A percentile compares a stretch with the other conserved stretches of the same genome.
These are phyloP conservation scores for Coemansia sp. DNA, from an alignment of 192 early-diverging fungal genomes.

Conservation along the genomic window DNA sequence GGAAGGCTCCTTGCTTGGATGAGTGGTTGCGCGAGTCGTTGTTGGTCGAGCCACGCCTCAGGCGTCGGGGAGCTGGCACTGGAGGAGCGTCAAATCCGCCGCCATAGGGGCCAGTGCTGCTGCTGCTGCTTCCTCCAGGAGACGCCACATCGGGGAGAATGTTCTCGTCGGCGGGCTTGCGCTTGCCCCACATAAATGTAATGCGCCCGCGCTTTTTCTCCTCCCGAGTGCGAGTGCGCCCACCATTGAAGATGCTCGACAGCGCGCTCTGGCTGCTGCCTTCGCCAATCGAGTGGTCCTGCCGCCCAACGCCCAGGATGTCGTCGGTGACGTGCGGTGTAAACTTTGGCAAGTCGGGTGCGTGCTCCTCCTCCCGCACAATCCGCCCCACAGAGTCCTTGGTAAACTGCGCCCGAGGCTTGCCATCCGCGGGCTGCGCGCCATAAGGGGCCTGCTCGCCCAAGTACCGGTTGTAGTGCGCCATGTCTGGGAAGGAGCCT, in stretches of 20 bases:
- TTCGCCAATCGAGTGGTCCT: slow-evolving; percentile 6
- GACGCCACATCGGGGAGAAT: slow-evolving; percentile 25
- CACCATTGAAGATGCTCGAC: slow-evolving; percentile 6
- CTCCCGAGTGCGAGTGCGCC: slow-evolving; percentile 35
- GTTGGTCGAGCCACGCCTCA: slow-evolving; percentile 47
- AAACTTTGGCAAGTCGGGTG: slow-evolving; percentile 34
- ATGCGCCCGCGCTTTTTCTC: slow-evolving; percentile 57
- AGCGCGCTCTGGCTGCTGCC: slow-evolving; percentile 8
- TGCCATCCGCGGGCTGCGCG: slow-evolving; percentile 9
- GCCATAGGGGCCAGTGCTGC: slow-evolving; percentile 10
- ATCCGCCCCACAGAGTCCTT: slow-evolving; percentile 52
- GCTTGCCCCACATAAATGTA: slow-evolving; percentile 57
- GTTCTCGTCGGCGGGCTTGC: slow-evolving; percentile 36
- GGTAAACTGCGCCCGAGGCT: slow-evolving; percentile 35
- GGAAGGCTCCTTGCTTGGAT: slow-evolving; percentile 13
- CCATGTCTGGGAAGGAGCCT: slow-evolving; percentile 1
- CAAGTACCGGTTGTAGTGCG: slow-evolving; percentile 4
- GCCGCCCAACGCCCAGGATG: slow-evolving; percentile 49
- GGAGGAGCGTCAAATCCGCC: slow-evolving; percentile 18
- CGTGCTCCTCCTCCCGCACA: slow-evolving; percentile 49
- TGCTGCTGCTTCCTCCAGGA: slow-evolving; percentile 6
- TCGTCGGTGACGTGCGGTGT: slow-evolving; percentile 53
- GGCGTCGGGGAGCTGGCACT: slow-evolving; percentile 27
- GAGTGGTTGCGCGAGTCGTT: slow-evolving; percentile 17
- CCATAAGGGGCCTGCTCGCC: slow-evolving; percentile 8